These are phyloP conservation scores for Papilionanthe hybrid DNA, from an alignment of 116 monocot genomes.

Conservation along the genomic window DNA sequence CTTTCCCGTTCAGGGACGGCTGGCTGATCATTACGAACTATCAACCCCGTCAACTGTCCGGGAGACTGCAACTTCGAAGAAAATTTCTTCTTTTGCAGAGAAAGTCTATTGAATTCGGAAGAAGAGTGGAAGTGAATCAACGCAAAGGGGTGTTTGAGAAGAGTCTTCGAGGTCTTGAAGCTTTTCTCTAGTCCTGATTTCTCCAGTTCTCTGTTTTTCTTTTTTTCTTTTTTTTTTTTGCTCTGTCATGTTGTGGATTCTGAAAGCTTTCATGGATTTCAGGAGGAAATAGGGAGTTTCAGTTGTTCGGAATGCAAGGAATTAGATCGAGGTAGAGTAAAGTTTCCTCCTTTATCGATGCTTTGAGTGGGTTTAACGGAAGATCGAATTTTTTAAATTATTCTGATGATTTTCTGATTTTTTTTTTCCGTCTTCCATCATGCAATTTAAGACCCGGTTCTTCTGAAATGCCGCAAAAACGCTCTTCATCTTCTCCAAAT, in stretches of 20 bases:
- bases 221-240: neutral
- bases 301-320: neutral
- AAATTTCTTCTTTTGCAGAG: neutral
- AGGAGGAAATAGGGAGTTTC: neutral
- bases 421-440: neutral
- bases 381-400: neutral
- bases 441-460: conserved; percentile 12
- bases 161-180: neutral
- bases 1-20: neutral
- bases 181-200: neutral
- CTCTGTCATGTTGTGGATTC: neutral
- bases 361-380: neutral
- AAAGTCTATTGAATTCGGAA: neutral
- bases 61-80: neutral
- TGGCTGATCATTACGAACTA: neutral
- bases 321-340: neutral
- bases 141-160: neutral
- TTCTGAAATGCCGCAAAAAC: conserved; percentile 6
- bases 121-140: neutral
- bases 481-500: neutral
- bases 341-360: neutral
- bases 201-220: neutral
- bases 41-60: neutral
- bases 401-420: neutral
- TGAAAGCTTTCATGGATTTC: neutral